Base-by-base conservation (phyloP, 371 early-diverging fungal species). In the Sporodiniella umbellata region DNA sequence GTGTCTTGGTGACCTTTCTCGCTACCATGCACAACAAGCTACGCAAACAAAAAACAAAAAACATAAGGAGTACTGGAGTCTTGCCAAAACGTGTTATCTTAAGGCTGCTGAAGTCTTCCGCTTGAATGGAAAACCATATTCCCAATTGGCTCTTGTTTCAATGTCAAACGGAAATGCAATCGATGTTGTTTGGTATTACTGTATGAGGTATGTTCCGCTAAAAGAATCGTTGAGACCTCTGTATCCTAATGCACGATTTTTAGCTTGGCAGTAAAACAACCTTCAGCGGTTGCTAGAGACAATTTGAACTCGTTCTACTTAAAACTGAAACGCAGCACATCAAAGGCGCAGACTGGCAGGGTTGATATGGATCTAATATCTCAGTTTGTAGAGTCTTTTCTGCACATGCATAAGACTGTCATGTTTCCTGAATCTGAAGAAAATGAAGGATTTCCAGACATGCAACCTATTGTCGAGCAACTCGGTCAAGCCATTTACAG, bases 151-250 rank as follows among this genome's bases (percentile, higher is more conserved):
- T 2, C 58, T 77, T 22, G 57, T 71, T 2, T 66, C 73, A n/a
- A 52, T 71, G 2, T 66, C 71, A 1, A 68, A 48, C 40, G 73
- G 78, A 3, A 73, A 67, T 33, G 71, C 62, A 0, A 73, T 77
- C 49, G 78, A 77, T 54, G 70, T 77, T 10, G 78, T 73, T 11
- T 77, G 71, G 67, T 73, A 72, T 26, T 77, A 77, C 45, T 77
- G 73, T 37, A 70, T 77, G 71, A 75, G 67, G 71, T 70, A 66
- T 52, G 22, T 4, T 19, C 17, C n/a, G n/a, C n/a, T n/a, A n/a
- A n/a, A n/a, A n/a, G n/a, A n/a, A n/a, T n/a, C n/a, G n/a, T n/a
- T n/a, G n/a, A n/a, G n/a, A n/a, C n/a, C n/a, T n/a, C n/a, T n/a
- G n/a, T 42, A 18, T 18, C 17, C 23, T 37, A 6, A 42, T 44